Evolutionary conservation across 495 filamentous ascomycete genomes (phyloP).

Genomic region (Lophiotrema nucula): DNA sequence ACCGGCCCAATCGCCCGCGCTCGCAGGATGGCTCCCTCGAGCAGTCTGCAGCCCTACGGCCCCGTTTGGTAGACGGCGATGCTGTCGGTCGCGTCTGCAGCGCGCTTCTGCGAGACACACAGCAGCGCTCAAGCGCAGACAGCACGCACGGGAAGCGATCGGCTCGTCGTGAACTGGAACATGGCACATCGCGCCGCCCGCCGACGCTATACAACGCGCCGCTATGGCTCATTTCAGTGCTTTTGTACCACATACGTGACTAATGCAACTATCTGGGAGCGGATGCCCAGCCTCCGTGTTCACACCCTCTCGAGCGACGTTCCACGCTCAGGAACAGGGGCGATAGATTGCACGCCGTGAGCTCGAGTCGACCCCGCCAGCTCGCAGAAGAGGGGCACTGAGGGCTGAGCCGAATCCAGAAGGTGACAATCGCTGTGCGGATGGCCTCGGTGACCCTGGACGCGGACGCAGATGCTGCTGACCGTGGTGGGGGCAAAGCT

Average conservation of each 20-base stretch:
- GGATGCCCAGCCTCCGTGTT: slow-evolving; percentile 5
- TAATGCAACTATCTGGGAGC: slow-evolving; percentile 6
- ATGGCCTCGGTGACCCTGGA: not conserved
- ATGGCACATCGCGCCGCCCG: not conserved
- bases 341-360: slow-evolving; percentile 8
- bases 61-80: not conserved
- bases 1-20: not conserved
- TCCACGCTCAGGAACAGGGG: slow-evolving; percentile 1
- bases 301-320: slow-evolving; percentile 18
- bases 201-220: not conserved
- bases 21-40: not conserved
- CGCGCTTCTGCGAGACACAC: not conserved
- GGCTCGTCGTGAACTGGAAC: not conserved
- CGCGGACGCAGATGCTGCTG: not conserved
- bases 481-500: not conserved
- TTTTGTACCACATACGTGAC: slow-evolving; percentile 9
- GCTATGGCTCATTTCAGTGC: not conserved
- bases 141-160: not conserved
- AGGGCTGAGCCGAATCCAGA: slow-evolving; percentile 17
- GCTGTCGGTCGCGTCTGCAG: not conserved
- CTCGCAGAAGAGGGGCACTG: slow-evolving; percentile 16
- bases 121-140: not conserved
- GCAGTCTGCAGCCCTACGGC: slow-evolving; percentile 28
- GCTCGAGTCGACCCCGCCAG: slow-evolving; percentile 15
- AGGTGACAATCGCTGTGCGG: slow-evolving; percentile 16